phyloP scores from a whole-genome alignment of 2,329 filamentous ascomycete species.

The Fusarium stilboides region DNA sequence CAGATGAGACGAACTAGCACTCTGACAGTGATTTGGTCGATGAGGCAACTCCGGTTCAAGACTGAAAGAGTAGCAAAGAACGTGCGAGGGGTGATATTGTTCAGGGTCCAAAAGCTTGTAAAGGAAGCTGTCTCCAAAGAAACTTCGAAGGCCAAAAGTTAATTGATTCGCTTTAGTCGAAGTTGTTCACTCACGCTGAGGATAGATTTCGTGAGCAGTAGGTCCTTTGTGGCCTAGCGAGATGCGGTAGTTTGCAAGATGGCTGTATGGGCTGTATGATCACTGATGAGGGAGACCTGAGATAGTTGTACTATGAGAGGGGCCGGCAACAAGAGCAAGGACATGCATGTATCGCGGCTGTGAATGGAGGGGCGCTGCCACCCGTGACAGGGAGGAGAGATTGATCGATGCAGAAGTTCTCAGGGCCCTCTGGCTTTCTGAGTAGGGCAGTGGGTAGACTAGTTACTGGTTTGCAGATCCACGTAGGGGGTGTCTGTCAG shows the following conservation, averaged over 20 bases:
- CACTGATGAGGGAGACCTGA: slow-evolving; percentile 37
- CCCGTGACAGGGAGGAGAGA: slow-evolving; percentile 41
- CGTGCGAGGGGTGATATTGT: slow-evolving; percentile 20
- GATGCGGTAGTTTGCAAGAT: slow-evolving; percentile 44
- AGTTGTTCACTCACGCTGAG: slow-evolving; percentile 23
- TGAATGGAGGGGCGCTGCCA: slow-evolving; percentile 41
- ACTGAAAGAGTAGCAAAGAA: slow-evolving; percentile 38
- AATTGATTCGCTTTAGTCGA: slow-evolving; percentile 25
- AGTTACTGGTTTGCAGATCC: slow-evolving; percentile 36
- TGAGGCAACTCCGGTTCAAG: slow-evolving; percentile 33
- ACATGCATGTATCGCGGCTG: slow-evolving; percentile 45
- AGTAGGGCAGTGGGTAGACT: slow-evolving; percentile 42
- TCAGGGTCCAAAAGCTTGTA: slow-evolving; percentile 3
- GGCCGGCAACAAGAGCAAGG: slow-evolving; percentile 36
- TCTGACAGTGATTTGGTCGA: slow-evolving; percentile 29
- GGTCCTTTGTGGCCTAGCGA: slow-evolving; percentile 35
- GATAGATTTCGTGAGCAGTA: slow-evolving; percentile 41
- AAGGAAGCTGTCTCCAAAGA: slow-evolving; percentile 5
- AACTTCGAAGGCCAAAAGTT: not conserved
- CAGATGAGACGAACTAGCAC: slow-evolving; percentile 33
- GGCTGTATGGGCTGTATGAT: slow-evolving; percentile 33
- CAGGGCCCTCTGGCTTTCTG: slow-evolving; percentile 28
- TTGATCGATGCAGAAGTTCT: slow-evolving; percentile 44
- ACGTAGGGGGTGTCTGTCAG: slow-evolving; percentile 43
- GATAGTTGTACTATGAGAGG: slow-evolving; percentile 44